Evolutionary conservation across 2,329 filamentous ascomycete species (phyloP).

Genomic region (Ophiocordyceps camponoti-floridani): DNA sequence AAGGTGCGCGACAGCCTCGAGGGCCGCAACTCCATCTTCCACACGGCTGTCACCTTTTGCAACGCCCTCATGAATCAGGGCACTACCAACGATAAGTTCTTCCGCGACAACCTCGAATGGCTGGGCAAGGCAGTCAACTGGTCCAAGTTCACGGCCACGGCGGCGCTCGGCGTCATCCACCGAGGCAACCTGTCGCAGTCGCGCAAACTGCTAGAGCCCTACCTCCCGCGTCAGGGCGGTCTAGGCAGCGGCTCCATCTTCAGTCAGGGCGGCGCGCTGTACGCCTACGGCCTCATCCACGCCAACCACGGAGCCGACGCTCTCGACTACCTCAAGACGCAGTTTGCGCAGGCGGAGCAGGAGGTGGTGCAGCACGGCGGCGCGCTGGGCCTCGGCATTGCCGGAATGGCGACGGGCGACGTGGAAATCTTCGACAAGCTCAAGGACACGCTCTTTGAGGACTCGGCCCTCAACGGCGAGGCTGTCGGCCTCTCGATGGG

Average conservation of each 20-base stretch:
- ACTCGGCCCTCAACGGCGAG: conserved; percentile 93
- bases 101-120: conserved; percentile 96
- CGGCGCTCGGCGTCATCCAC: conserved; percentile 90
- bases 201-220: conserved; percentile 83
- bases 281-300: conserved; percentile 89
- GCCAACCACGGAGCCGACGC: conserved; percentile 93
- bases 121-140: conserved; percentile 96
- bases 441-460: conserved; percentile 72
- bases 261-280: conserved; percentile 89
- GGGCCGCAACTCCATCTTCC: conserved; percentile 94
- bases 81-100: conserved; percentile 95
- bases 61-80: conserved; percentile 99
- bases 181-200: conserved; percentile 88
- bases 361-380: conserved; percentile 96
- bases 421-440: conserved; percentile 83
- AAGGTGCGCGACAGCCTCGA: conserved; percentile 93
- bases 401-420: conserved; percentile 90
- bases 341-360: conserved; percentile 60
- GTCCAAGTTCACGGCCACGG: conserved; percentile 97
- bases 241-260: conserved; percentile 74
- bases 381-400: conserved; percentile 85
- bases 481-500: conserved; percentile 93
- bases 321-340: conserved; percentile 56
- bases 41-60: conserved; percentile 90
- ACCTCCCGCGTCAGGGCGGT: conserved; percentile 63